A percentile compares a stretch with the other conserved stretches of the same genome.
Conservation (phyloP, 495 filamentous ascomycete species). For the Massariosphaeria phaeospora region DNA sequence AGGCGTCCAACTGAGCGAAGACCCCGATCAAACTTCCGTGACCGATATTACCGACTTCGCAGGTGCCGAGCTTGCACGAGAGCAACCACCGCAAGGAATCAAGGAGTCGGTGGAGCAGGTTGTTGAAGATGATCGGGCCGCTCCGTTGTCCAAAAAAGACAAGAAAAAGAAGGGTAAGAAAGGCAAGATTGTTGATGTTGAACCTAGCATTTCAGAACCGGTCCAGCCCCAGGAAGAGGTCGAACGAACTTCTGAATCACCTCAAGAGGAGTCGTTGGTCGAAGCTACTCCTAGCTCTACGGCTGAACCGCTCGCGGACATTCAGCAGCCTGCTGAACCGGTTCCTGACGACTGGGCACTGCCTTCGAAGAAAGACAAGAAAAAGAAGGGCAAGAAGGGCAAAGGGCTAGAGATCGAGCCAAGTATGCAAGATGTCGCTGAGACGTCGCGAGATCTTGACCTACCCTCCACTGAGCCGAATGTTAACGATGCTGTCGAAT, state of each 20-base stretch:
- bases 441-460: neutral
- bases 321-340: neutral
- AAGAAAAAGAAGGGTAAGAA: slow-evolving; percentile 2
- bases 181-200: neutral
- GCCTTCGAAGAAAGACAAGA: neutral
- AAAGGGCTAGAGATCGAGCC: neutral
- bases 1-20: neutral
- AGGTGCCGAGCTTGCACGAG: neutral
- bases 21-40: neutral
- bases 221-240: neutral
- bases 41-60: neutral
- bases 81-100: neutral
- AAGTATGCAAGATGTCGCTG: neutral
- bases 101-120: neutral
- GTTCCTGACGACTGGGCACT: neutral
- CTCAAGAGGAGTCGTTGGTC: neutral
- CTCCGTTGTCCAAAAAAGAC: neutral
- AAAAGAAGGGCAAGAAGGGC: neutral
- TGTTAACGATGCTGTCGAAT: neutral
- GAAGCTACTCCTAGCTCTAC: neutral
- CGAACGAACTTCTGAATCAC: neutral
- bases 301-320: neutral
- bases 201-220: neutral
- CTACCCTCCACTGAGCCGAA: neutral
- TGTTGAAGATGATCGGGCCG: slow-evolving; percentile 4